phyloP scores from a whole-genome alignment of 768 basidiomycete genomes.

The Tylopilus rubrobrunneus region DNA sequence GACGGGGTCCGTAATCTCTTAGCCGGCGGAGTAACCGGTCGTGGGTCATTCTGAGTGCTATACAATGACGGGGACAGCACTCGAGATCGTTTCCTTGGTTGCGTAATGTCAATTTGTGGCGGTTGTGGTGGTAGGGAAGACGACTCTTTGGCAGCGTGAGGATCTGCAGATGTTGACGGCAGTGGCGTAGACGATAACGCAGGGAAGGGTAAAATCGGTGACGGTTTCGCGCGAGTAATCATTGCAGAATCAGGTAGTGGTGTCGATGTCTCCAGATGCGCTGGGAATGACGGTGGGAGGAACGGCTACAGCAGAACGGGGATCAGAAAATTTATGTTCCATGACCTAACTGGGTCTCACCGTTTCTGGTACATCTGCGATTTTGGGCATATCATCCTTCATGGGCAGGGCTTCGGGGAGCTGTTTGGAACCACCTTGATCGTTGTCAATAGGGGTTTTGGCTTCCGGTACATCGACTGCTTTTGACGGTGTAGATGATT shows the following conservation, averaged over 20 bases:
- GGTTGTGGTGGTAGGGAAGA: conserved; percentile 16
- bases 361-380: conserved; percentile 35
- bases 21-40: conserved; percentile 20
- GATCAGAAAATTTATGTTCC: conserved; percentile 11
- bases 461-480: neutral
- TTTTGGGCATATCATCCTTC: conserved; percentile 20
- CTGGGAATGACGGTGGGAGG: conserved; percentile 54
- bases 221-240: conserved; percentile 38
- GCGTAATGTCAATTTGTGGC: conserved; percentile 11
- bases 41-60: conserved; percentile 9
- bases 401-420: conserved; percentile 1
- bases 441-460: neutral
- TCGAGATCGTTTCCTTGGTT: conserved; percentile 28
- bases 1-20: conserved; percentile 19
- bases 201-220: conserved; percentile 34
- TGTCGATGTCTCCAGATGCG: conserved; percentile 51
- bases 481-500: conserved; percentile 11
- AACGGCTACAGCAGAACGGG: conserved; percentile 34
- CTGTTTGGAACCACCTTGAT: neutral
- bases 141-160: conserved; percentile 7
- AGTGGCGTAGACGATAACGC: conserved; percentile 24
- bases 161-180: conserved; percentile 12
- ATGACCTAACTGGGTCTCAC: conserved; percentile 25
- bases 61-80: conserved; percentile 28
- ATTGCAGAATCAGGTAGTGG: conserved; percentile 32